Conservation (phyloP, 1,139 yeast species). For the Taiozyma sp. region DNA sequence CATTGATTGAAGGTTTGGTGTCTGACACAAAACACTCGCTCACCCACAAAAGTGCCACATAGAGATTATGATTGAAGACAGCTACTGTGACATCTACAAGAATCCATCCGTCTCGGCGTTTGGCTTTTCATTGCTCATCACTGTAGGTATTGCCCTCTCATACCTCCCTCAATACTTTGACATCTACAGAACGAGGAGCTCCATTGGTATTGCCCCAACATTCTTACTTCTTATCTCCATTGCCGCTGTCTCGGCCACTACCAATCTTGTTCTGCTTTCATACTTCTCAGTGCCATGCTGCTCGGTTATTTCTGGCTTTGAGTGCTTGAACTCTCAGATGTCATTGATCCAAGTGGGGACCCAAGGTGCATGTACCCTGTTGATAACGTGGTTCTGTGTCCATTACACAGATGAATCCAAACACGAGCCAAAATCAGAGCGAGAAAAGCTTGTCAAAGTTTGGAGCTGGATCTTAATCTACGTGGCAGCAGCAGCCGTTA, state of each 20-base stretch:
- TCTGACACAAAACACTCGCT: not conserved
- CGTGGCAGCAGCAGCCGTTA: slow-evolving; percentile 28
- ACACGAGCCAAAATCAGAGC: slow-evolving; percentile 37
- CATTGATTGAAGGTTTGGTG: not conserved
- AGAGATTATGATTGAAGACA: not conserved
- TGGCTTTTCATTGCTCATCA: slow-evolving; percentile 12
- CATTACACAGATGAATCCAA: slow-evolving; percentile 37
- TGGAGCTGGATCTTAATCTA: slow-evolving; percentile 26
- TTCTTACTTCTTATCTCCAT: slow-evolving; percentile 70
- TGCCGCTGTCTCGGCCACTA: slow-evolving; percentile 65
- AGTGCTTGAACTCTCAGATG: slow-evolving; percentile 66
- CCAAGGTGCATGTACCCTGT: slow-evolving; percentile 62
- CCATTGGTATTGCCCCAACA: slow-evolving; percentile 78
- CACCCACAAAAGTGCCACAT: not conserved
- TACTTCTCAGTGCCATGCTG: slow-evolving; percentile 54
- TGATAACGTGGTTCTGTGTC: slow-evolving; percentile 55
- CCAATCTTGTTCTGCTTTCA: slow-evolving; percentile 63
- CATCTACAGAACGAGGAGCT: slow-evolving; percentile 53
- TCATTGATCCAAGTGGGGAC: slow-evolving; percentile 67
- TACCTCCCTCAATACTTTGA: slow-evolving; percentile 75
- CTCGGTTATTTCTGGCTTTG: slow-evolving; percentile 39
- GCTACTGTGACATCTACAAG: slow-evolving; percentile 16
- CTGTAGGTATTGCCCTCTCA: slow-evolving; percentile 68
- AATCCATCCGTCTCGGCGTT: slow-evolving; percentile 18
- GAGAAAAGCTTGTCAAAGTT: slow-evolving; percentile 36